A percentile compares a stretch with the other conserved stretches of the same genome.
These are phyloP conservation scores for Mycena citricolor DNA, from an alignment of 1,284 basidiomycete genomes.

Conservation along the genomic window DNA sequence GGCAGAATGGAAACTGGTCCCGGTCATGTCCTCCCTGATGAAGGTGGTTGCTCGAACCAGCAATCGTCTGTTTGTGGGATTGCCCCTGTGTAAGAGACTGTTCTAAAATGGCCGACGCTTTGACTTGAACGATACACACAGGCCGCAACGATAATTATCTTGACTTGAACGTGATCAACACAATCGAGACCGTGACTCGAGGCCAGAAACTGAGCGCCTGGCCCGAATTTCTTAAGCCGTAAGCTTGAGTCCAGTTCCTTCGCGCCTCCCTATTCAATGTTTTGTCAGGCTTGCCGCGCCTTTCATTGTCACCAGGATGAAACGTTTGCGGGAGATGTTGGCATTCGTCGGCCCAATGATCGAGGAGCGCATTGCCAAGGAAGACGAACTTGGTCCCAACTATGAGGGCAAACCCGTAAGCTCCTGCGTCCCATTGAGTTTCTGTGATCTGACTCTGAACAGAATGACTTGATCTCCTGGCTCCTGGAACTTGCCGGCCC, in stretches of 20 bases:
- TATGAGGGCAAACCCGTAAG: slow-evolving; percentile 20
- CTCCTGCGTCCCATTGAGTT: background rate
- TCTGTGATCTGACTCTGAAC: background rate
- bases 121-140: slow-evolving; percentile 15
- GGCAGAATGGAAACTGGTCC: background rate
- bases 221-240: slow-evolving; percentile 26
- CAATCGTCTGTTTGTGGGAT: background rate
- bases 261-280: background rate
- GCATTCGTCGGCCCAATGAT: slow-evolving; percentile 14
- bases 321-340: slow-evolving; percentile 3
- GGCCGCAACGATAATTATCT: slow-evolving; percentile 39
- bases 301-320: slow-evolving; percentile 10
- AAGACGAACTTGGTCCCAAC: slow-evolving; percentile 20
- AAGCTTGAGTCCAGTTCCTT: background rate
- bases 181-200: slow-evolving; percentile 9
- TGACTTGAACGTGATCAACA: slow-evolving; percentile 10
- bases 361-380: slow-evolving; percentile 19
- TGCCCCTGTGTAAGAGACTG: slow-evolving; percentile 5
- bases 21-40: background rate
- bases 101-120: background rate
- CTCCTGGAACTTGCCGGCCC: slow-evolving; percentile 28
- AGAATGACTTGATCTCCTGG: slow-evolving; percentile 40
- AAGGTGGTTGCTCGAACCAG: background rate
- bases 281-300: slow-evolving; percentile 19
- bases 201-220: slow-evolving; percentile 30